Base-by-base conservation (phyloP, 805 yeast genomes). In the Kurtzmaniella cleridarum region DNA sequence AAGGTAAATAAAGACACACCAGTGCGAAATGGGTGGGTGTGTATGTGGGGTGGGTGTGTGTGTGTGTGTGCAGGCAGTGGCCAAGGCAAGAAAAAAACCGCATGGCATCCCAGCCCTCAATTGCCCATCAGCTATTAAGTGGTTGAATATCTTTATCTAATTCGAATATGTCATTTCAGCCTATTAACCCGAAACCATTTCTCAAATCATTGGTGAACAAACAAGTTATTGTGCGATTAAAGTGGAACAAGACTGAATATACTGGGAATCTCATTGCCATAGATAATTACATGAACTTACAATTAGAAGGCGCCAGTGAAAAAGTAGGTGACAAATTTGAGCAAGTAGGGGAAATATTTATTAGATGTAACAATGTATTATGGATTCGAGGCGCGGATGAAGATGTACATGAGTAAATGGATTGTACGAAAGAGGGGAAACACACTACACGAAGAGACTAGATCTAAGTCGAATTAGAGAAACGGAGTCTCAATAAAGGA, bases 281-380 rank as follows among this genome's bases (percentile, higher is more conserved):
- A 17, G 98, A 93, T 57, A 85, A 86, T 51, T 93, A 93, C 63
- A 91, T 93, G 91, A 93, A 93, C 51, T 47, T 93, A 27, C 89
- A 85, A 54, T 61, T 90, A 30, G 81, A 76, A 27, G 75, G 80
- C 27, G 70, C 78, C 2, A 43, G 47, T 23, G 81, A 76, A 52
- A 61, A 69, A 27, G 69, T 64, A 35, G 60, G 66, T 20, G 73
- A 75, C 35, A 41, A 41, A 11, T 60, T 56, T 32, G 67, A 58
- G 37, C 41, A 45, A 17, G 71, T 84, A 7, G 89, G 87, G 16
- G 96, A 90, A 49, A 67, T 91, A 16, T 84, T 91, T 54, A 81
- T 90, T 41, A 71, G 98, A 55, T 90, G 98, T 59, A 90, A 90
- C 56, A 90, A 91, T 49, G 96, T 90, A 1, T 68, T 90, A 34